A percentile compares a stretch with the other conserved stretches of the same genome.
phyloP scores from a whole-genome alignment of 257 asterid species.

The Nicotiana attenuata region DNA sequence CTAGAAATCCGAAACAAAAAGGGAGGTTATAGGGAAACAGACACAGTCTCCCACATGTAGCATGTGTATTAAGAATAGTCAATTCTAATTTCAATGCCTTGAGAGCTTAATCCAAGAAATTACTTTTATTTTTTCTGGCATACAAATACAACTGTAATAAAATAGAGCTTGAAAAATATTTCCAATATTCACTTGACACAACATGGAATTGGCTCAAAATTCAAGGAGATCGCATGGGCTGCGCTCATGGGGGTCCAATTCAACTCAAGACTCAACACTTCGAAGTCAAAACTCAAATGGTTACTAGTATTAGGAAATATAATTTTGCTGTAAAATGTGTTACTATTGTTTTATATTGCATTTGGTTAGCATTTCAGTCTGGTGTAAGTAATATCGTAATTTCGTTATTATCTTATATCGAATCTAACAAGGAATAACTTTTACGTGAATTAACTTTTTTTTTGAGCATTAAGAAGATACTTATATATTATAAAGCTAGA shows the following conservation, averaged over 20 bases:
- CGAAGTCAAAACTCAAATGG: too few relatives aligned
- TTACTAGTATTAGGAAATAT: too few relatives aligned
- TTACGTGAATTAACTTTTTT: too few relatives aligned
- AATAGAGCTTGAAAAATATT: not conserved
- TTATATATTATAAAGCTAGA: too few relatives aligned
- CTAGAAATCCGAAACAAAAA: conserved; percentile 22
- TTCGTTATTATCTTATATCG: too few relatives aligned
- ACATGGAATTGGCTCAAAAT: conserved; percentile 21
- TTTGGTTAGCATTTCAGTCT: too few relatives aligned
- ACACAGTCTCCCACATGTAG: conserved; percentile 68
- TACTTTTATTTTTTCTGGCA: conserved; percentile 25
- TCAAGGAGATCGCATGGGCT: conserved; percentile 39
- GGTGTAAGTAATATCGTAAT: too few relatives aligned
- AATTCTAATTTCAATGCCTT: conserved; percentile 30
- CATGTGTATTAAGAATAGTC: conserved; percentile 70
- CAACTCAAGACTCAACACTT: not conserved
- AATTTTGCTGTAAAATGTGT: too few relatives aligned
- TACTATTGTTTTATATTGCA: too few relatives aligned
- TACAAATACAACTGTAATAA: not conserved
- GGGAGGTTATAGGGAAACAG: conserved; percentile 16
- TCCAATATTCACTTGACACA: not conserved
- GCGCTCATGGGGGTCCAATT: conserved; percentile 7
- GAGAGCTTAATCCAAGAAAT: conserved; percentile 58
- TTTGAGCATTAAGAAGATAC: too few relatives aligned
- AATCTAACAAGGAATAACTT: too few relatives aligned